Conservation (phyloP, 257 asterid species). For the Gentiana straminea region DNA sequence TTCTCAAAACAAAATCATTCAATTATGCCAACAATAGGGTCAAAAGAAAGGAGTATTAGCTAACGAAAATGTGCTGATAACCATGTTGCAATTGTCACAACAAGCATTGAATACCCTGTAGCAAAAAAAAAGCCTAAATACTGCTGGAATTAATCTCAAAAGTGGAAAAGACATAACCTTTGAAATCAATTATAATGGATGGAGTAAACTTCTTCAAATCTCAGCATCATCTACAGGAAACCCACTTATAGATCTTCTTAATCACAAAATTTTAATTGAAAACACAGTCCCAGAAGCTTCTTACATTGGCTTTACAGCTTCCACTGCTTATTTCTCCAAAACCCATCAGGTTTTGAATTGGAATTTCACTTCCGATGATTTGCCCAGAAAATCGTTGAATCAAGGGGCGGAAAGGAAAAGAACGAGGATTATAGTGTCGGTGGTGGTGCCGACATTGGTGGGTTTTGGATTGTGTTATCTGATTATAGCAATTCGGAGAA, state of each 20-base stretch:
- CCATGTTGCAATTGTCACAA: conserved; percentile 49
- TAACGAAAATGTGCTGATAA: conserved; percentile 8
- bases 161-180: conserved; percentile 35
- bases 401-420: conserved; percentile 14
- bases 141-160: conserved; percentile 31
- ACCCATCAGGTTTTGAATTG: conserved; percentile 28
- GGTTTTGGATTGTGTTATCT: conserved; percentile 9
- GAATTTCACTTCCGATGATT: conserved; percentile 37
- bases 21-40: too few relatives aligned
- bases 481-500: conserved; percentile 16
- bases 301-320: conserved; percentile 12
- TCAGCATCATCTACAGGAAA: conserved; percentile 31
- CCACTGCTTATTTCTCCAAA: too few relatives aligned
- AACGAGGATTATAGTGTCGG: conserved; percentile 13
- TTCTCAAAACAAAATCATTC: too few relatives aligned
- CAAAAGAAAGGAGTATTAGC: too few relatives aligned
- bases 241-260: conserved; percentile 21
- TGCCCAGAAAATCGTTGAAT: conserved; percentile 27
- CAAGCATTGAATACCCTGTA: conserved; percentile 38
- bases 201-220: conserved; percentile 31
- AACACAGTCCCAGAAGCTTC: conserved; percentile 36
- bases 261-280: conserved; percentile 30
- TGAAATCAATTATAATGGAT: conserved; percentile 44
- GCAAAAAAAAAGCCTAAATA: conserved; percentile 37
- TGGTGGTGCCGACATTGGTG: conserved; percentile 23